Percentiles rank a stretch among this genome's conserved stretches.
Evolutionary conservation across 2,329 filamentous ascomycete genomes (phyloP).

Genomic region (Sarocladiaceae sp.): DNA sequence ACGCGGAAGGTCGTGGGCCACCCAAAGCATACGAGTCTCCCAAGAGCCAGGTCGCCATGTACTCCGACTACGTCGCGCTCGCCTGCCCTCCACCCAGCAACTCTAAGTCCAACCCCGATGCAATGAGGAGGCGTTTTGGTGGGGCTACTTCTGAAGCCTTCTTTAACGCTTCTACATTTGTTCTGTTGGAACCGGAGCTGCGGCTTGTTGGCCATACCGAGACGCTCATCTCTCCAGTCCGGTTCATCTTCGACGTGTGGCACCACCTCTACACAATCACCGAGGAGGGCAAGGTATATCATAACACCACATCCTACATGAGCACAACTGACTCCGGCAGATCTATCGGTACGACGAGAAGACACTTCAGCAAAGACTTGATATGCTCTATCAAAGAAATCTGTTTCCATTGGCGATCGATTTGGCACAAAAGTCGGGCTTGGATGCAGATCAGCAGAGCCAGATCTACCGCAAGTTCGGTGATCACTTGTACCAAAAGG

Average conservation of each 20-base stretch:
- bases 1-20: slow-evolving; percentile 73
- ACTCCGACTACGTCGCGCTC: slow-evolving; percentile 79
- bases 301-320: background rate
- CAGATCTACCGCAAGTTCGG: slow-evolving; percentile 90
- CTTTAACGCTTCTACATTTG: slow-evolving; percentile 83
- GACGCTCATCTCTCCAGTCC: slow-evolving; percentile 72
- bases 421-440: slow-evolving; percentile 79
- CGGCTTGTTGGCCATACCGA: slow-evolving; percentile 88
- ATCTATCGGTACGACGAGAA: slow-evolving; percentile 88
- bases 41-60: slow-evolving; percentile 75
- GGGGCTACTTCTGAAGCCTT: slow-evolving; percentile 59
- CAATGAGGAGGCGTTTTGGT: slow-evolving; percentile 63
- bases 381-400: slow-evolving; percentile 90
- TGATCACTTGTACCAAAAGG: slow-evolving; percentile 89
- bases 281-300: slow-evolving; percentile 76
- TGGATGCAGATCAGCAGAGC: slow-evolving; percentile 77
- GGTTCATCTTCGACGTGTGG: slow-evolving; percentile 80
- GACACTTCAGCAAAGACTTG: slow-evolving; percentile 79
- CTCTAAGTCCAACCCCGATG: slow-evolving; percentile 49
- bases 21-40: slow-evolving; percentile 88
- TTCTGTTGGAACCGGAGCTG: slow-evolving; percentile 84
- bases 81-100: slow-evolving; percentile 65
- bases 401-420: slow-evolving; percentile 89
- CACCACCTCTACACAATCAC: slow-evolving; percentile 86
- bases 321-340: slow-evolving; percentile 33